Evolutionary conservation across 169 alveolate species (phyloP).

Genomic region (Plasmodium relictum): DNA sequence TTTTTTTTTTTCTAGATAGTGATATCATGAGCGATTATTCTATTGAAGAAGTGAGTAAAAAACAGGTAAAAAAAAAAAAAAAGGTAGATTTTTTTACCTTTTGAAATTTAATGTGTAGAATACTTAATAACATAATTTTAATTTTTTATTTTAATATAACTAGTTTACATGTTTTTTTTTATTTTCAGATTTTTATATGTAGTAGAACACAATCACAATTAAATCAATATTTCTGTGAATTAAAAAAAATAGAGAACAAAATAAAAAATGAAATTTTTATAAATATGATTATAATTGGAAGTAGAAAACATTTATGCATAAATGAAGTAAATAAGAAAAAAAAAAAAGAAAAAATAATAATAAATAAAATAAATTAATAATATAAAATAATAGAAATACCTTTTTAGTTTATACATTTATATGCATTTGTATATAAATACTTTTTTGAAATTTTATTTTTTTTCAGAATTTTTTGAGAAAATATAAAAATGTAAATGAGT

Average conservation of each 20-base stretch:
- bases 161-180: neutral
- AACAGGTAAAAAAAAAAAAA: constrained; percentile 21
- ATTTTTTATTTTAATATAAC: neutral
- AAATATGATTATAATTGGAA: constrained; percentile 45
- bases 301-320: constrained; percentile 60
- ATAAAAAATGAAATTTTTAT: constrained; percentile 18
- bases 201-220: constrained; percentile 84
- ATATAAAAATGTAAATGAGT: constrained; percentile 13
- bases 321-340: constrained; percentile 24
- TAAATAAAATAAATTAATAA: no score
- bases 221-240: constrained; percentile 79
- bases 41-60: constrained; percentile 15
- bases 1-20: constrained; percentile 21
- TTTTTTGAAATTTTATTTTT: neutral
- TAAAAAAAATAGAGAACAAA: constrained; percentile 65
- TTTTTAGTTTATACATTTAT: no score
- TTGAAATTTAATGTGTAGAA: neutral
- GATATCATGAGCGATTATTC: constrained; percentile 22
- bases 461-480: constrained; percentile 20
- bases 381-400: no score
- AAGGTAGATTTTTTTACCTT: no score
- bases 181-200: constrained; percentile 79
- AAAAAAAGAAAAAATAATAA: neutral
- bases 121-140: neutral
- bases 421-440: no score